phyloP scores from a whole-genome alignment of 2,329 filamentous ascomycete genomes.

The Cordyceps pruinosa region DNA sequence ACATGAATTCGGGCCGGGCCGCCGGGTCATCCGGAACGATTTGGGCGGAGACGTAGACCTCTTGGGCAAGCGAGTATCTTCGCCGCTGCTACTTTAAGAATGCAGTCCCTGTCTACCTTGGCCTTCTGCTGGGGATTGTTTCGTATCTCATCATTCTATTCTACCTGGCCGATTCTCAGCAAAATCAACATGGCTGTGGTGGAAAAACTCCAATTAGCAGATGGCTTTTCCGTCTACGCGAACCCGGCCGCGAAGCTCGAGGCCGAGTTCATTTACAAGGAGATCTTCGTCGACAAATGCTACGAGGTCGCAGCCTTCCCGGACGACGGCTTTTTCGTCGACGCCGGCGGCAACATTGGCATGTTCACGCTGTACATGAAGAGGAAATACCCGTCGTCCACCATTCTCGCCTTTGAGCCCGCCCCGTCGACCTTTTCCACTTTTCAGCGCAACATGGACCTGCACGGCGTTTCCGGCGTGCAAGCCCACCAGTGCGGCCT shows the following conservation, averaged over 20 bases:
- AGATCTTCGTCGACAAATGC: conserved; percentile 19
- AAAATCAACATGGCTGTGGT: neutral
- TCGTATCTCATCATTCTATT: neutral
- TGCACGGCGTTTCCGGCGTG: conserved; percentile 15
- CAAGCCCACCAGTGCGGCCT: conserved; percentile 14
- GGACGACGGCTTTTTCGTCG: conserved; percentile 16
- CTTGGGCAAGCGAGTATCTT: neutral
- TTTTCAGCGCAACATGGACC: conserved; percentile 17
- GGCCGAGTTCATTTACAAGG: conserved; percentile 18
- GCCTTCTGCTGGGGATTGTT: neutral
- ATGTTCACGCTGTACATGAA: conserved; percentile 22
- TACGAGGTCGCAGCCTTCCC: conserved; percentile 16
- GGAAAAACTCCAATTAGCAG: neutral
- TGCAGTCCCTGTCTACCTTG: neutral
- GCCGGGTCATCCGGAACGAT: neutral
- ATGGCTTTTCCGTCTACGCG: neutral
- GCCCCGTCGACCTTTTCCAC: conserved; percentile 16
- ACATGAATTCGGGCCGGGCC: neutral
- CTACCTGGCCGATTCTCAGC: too few relatives aligned
- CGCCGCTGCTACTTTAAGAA: neutral
- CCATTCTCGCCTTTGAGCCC: conserved; percentile 22
- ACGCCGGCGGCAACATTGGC: conserved; percentile 23
- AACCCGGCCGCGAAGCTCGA: conserved; percentile 10
- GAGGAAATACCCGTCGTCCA: conserved; percentile 18
- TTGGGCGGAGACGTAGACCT: neutral